Evolutionary conservation across 2,329 filamentous ascomycete species (phyloP).

Genomic region (Cryphonectria naterciae): DNA sequence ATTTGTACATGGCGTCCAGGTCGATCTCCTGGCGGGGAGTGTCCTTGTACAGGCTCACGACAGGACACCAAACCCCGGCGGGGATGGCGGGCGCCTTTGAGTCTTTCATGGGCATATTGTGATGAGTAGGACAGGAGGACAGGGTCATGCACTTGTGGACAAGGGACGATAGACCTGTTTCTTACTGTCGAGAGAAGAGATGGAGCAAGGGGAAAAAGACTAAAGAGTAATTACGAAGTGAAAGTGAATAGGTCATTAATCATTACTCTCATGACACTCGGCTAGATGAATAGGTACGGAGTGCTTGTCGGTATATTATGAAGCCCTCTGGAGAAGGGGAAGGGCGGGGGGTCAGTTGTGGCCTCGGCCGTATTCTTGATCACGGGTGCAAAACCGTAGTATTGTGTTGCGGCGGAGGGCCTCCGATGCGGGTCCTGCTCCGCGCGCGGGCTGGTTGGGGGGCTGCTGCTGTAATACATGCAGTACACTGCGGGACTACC

Average conservation of each 20-base stretch:
- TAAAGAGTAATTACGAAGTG: not conserved
- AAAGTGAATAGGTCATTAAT: not conserved
- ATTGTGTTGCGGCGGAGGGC: not conserved
- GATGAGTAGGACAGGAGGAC: not conserved
- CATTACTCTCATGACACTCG: not conserved
- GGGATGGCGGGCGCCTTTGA: slow-evolving; percentile 45
- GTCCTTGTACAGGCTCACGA: slow-evolving; percentile 50
- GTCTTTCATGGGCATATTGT: slow-evolving; percentile 30
- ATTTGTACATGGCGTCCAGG: slow-evolving; percentile 48
- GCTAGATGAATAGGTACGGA: not conserved
- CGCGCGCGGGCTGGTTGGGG: not conserved
- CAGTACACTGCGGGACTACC: not conserved
- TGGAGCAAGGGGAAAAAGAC: not conserved
- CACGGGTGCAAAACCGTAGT: not conserved
- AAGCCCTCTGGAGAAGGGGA: not conserved
- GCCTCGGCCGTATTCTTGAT: not conserved
- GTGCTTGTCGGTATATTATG: not conserved
- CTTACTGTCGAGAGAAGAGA: not conserved
- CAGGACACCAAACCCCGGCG: slow-evolving; percentile 50
- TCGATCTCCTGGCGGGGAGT: slow-evolving; percentile 47
- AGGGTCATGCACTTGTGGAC: not conserved
- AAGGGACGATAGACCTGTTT: not conserved
- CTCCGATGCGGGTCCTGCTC: slow-evolving; percentile 6
- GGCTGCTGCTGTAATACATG: not conserved
- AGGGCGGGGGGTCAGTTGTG: not conserved